Base-by-base conservation (phyloP, 805 yeast species). In the Candida alai region DNA sequence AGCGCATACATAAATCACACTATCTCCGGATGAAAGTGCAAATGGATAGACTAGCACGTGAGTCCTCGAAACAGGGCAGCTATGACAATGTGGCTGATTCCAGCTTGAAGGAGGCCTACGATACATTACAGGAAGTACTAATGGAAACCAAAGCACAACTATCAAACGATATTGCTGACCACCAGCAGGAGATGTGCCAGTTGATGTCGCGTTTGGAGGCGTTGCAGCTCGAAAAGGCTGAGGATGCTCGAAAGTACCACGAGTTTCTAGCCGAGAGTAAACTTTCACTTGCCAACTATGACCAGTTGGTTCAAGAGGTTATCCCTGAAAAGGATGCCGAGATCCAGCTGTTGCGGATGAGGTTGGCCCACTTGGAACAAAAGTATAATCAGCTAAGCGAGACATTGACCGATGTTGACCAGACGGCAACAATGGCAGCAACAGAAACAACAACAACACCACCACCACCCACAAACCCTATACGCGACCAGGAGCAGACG, bases 1-100 rank as follows among this genome's bases (percentile, higher is more conserved):
- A 72, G 31, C 62, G 70, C 32, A 60, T 74, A 39, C 64, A 62
- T 35, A 68, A 70, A 43, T 59, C 32, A 26, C 35, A 44, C 17
- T 52, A 51, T 32, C 36, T 52, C 6, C 38, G 42, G 22, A 30
- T 47, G 14, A 51, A 48, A 32, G 24, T 44, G 8, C 26, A 36
- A 14, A 26, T 39, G 29, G 35, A 31, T 24, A 28, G 30, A 15
- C 15, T 24, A n/a, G 8, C 3, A 3, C 9, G 16, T 9, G 5
- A n/a, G n/a, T n/a, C n/a, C 14, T 4, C 12, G 4, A 22, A n/a
- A 22, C 3, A 22, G 3, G 4, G 4, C 24, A 4, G 12, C 11
- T 22, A 12, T 3, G 4, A n/a, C n/a, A 26, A 26, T 11, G 15
- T n/a, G 5, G 13, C 12, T 20, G 24, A 19, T n/a, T n/a, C 3